phyloP scores from a whole-genome alignment of 2,329 filamentous ascomycete species.

The Botrytis sinoallii region DNA sequence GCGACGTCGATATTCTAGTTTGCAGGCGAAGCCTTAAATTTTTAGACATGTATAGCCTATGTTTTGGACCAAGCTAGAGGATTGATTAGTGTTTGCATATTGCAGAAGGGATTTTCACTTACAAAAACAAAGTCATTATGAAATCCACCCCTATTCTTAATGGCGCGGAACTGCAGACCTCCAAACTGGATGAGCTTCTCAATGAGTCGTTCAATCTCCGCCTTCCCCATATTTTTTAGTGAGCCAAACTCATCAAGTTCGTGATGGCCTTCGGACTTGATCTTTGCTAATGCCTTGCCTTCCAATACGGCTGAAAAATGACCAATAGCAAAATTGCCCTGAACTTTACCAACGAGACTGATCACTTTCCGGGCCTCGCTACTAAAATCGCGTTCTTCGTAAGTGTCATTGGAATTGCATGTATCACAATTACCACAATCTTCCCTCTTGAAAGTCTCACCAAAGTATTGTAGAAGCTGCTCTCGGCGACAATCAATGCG shows the following conservation, averaged over 20 bases:
- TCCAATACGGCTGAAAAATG: slow-evolving; percentile 83
- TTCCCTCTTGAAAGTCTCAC: slow-evolving; percentile 70
- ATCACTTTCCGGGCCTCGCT: slow-evolving; percentile 70
- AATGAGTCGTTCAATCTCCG: slow-evolving; percentile 73
- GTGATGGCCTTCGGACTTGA: slow-evolving; percentile 46
- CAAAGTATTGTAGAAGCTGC: slow-evolving; percentile 92
- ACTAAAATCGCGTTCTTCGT: slow-evolving; percentile 73
- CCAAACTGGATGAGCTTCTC: slow-evolving; percentile 72
- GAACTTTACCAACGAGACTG: slow-evolving; percentile 58
- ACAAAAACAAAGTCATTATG: slow-evolving; percentile 71
- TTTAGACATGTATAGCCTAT: slow-evolving; percentile 31
- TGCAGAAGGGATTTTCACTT: slow-evolving; percentile 35
- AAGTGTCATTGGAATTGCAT: slow-evolving; percentile 69
- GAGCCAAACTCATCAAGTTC: slow-evolving; percentile 57
- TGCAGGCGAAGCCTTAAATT: slow-evolving; percentile 33
- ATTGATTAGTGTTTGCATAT: slow-evolving; percentile 32
- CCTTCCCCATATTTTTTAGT: slow-evolving; percentile 66
- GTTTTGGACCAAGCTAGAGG: slow-evolving; percentile 35
- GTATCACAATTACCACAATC: slow-evolving; percentile 87
- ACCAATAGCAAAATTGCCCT: slow-evolving; percentile 64
- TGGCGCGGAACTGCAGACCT: slow-evolving; percentile 68
- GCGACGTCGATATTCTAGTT: slow-evolving; percentile 32
- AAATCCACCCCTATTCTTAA: slow-evolving; percentile 61
- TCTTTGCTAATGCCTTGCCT: slow-evolving; percentile 57
- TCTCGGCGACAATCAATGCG: slow-evolving; percentile 80